Evolutionary conservation across 2,329 filamentous ascomycete species (phyloP), one percentile per base, ranked within the genome.

Genomic region (Colletotrichum noveboracense): DNA sequence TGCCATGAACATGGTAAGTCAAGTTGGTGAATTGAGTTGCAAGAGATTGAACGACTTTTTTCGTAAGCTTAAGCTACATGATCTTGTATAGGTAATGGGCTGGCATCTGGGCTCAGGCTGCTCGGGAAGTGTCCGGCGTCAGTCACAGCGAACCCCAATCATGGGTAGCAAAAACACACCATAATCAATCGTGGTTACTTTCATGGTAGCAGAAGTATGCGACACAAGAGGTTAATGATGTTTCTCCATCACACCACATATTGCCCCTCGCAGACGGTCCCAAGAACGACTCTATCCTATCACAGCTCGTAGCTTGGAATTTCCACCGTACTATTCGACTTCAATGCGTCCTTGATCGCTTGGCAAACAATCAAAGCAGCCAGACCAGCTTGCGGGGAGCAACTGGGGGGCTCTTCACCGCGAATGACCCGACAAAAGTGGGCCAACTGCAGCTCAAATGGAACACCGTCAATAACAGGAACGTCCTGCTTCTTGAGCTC

Each of bases 331-430:
- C 60, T 78, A 28, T 81, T 79, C 12, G 82, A 71, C 32, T 80
- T 80, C 73, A 91, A 83, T 0, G 88, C 86, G 73, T 81, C 82
- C 76, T 84, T 86, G 43, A 91, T 85, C 16, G 89, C 89, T 52
- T 90, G 85, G 78, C 88, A 90, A 64, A 91, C 89, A 30, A 86
- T 78, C 78, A 91, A 80, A 2, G 89, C 90, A 36, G 86, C 84
- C 62, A 91, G 80, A 0, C 88, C 90, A 74, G 89, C 88, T 36
- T 85, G 81, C 0, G 85, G 86, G 9, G 85, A 86, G 78, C 90
- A 91, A 34, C 82, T 86, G 1, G 89, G 87, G 69, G 79, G 76
- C 61, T 85, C 87, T 18, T 83, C 76, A 0, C 85, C 86, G 7
- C 79, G 82, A 5, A 91, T 82, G 1, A 91, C 88, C 30, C 82